phyloP scores from a whole-genome alignment of 78 protist genomes.

The Dictyostelium firmibasis region DNA sequence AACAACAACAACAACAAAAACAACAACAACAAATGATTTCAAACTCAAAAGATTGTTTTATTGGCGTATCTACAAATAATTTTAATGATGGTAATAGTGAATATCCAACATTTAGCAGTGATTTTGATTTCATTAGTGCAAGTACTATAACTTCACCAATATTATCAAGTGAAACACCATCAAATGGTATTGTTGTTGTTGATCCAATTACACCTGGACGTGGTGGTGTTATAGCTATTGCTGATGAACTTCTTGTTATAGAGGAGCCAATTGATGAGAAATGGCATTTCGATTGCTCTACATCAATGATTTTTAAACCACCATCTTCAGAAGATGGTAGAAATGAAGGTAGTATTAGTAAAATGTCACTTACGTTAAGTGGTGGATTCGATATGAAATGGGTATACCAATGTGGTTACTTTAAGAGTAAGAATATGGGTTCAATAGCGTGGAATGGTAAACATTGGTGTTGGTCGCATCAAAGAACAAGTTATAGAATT shows the following conservation, averaged over 20 bases:
- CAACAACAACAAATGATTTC: background rate
- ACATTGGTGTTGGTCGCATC: constrained; percentile 61
- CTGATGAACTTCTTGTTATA: background rate
- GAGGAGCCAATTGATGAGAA: background rate
- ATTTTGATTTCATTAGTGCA: background rate
- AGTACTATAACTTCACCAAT: background rate
- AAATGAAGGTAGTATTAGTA: background rate
- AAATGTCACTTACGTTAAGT: background rate
- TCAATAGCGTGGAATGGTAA: constrained; percentile 41
- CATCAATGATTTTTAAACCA: background rate
- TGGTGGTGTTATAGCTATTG: background rate
- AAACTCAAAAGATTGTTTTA: background rate
- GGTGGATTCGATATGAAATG: background rate
- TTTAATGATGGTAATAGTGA: background rate
- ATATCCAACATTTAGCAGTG: background rate
- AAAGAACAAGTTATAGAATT: constrained; percentile 47
- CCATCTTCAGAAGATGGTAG: constrained; percentile 10
- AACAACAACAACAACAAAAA: background rate
- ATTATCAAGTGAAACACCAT: background rate
- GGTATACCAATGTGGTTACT: constrained; percentile 18
- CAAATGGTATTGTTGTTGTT: background rate
- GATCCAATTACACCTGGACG: background rate
- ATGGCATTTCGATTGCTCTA: background rate
- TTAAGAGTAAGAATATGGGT: constrained; percentile 31
- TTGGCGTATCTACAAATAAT: background rate